Evolutionary conservation across 2,329 filamentous ascomycete species (phyloP), one percentile per base, ranked within the genome.

Genomic region (Incumbomyces lentus): DNA sequence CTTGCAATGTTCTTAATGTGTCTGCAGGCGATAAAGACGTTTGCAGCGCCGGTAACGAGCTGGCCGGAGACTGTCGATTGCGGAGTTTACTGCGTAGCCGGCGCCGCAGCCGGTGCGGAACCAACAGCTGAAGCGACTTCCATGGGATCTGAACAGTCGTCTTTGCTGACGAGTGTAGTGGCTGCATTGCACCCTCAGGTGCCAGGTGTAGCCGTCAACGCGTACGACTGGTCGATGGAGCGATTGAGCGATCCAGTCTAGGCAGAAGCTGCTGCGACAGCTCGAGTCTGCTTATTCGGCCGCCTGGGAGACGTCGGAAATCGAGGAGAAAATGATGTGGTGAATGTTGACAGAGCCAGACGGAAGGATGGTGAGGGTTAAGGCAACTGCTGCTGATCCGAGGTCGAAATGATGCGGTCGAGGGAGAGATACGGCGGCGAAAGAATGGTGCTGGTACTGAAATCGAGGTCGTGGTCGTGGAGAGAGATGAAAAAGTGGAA

Each of bases 21-120:
- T 93, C 83, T 58, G 76, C 72, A 4, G 86, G 82, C 55, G 84
- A 88, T 65, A 88, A 85, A 1, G 88, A 95, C 13, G 81, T 88
- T 65, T 93, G 78, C 46, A 95, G 72, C 26, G 74, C 75, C 42
- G 86, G 78, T 59, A 95, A 78, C 52, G 82, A 83, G 42, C 85
- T 82, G 17, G 81, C 75, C 38, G 81, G 79, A 34, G 80, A 79
- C 57, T 79, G 69, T 55, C 79, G 70, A 59, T 78, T 79, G 55
- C 79, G 79, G 58, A 85, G 72, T 60, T 81, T 82, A 49, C 81
- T 84, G 52, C 82, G 73, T 63, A 84, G 71, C 65, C 76, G 79
- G 58, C 82, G 70, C 56, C 81, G 78, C 61, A 83, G 70, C 53
- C 79, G 73, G 64, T 82, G 78, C 40, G 81, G 79, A 40, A 84